phyloP scores from a whole-genome alignment of 371 early-diverging fungal species.

The Entomophthora muscae region DNA sequence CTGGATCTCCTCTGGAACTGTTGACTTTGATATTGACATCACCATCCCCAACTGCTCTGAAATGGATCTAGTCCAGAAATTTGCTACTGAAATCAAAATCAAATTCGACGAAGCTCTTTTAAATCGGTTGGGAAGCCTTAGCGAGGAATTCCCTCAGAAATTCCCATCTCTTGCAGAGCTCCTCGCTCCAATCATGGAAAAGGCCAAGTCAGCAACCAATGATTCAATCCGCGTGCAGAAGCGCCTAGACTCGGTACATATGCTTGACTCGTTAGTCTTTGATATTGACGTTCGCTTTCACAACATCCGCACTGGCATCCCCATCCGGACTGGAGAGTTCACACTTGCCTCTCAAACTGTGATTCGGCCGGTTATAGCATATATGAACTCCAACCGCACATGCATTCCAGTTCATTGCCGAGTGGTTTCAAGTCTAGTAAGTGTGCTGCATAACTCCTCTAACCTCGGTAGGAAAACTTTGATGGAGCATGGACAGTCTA shows the following conservation, averaged over 20 bases:
- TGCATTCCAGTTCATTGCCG: slow-evolving; percentile 64
- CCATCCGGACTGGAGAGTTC: slow-evolving; percentile 47
- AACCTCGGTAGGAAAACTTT: slow-evolving; percentile 39
- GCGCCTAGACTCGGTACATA: slow-evolving; percentile 7
- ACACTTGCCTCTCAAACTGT: slow-evolving; percentile 67
- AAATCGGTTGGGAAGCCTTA: slow-evolving; percentile 18
- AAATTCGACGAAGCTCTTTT: slow-evolving; percentile 48
- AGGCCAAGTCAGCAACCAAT: slow-evolving; percentile 14
- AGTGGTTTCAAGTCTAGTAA: slow-evolving; percentile 51
- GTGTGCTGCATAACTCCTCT: slow-evolving; percentile 9
- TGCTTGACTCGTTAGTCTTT: slow-evolving; percentile 2
- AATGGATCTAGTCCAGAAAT: slow-evolving; percentile 30
- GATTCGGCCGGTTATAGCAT: slow-evolving; percentile 85
- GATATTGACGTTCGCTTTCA: slow-evolving; percentile 72
- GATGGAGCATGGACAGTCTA: slow-evolving; percentile 87
- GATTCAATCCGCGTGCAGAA: slow-evolving; percentile 1
- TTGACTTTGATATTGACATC: slow-evolving; percentile 64
- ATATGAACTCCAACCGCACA: slow-evolving; percentile 79
- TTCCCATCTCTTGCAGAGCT: slow-evolving; percentile 16
- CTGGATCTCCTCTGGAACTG: slow-evolving; percentile 81
- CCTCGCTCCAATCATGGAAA: slow-evolving; percentile 17
- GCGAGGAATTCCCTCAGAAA: slow-evolving; percentile 30
- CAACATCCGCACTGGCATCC: slow-evolving; percentile 76
- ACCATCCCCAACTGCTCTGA: slow-evolving; percentile 45
- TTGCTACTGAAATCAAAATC: slow-evolving; percentile 61